Conservation (phyloP, 805 yeast genomes). For the Metschnikowia hibisci region DNA sequence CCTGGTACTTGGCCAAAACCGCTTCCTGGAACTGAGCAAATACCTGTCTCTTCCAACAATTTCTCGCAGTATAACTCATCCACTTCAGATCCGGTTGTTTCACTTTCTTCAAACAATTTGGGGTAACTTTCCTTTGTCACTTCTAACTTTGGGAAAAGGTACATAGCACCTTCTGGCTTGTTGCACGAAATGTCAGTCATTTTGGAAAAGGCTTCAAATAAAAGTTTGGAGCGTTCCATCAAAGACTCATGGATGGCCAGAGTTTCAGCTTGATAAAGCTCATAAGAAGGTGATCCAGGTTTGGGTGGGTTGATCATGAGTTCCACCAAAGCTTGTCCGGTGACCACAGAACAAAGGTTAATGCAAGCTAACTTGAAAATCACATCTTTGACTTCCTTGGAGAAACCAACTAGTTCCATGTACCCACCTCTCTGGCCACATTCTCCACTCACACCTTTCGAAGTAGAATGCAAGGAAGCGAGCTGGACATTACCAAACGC, state of each 20-base stretch:
- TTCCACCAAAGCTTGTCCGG: constrained; percentile 92
- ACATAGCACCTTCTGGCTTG: constrained; percentile 97
- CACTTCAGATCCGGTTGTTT: constrained; percentile 51
- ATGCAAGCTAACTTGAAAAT: constrained; percentile 85
- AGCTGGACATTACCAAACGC: constrained; percentile 70
- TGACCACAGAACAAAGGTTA: constrained; percentile 87
- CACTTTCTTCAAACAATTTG: constrained; percentile 60
- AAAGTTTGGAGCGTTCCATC: constrained; percentile 54
- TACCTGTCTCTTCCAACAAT: constrained; percentile 82
- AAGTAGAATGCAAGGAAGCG: constrained; percentile 94
- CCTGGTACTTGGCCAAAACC: constrained; percentile 94
- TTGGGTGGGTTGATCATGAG: constrained; percentile 91
- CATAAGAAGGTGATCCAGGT: constrained; percentile 71
- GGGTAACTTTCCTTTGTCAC: constrained; percentile 47
- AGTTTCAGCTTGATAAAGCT: constrained; percentile 61
- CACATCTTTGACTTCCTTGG: constrained; percentile 61
- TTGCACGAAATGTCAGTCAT: constrained; percentile 86
- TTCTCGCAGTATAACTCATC: constrained; percentile 89
- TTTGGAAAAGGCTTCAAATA: constrained; percentile 65
- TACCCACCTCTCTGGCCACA: constrained; percentile 99
- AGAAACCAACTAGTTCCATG: constrained; percentile 88
- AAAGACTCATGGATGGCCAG: constrained; percentile 58
- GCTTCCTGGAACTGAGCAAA: constrained; percentile 95
- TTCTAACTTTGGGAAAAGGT: constrained; percentile 77
- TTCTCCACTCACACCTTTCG: constrained; percentile 96